Evolutionary conservation across 176 grass and related monocot genomes (phyloP).

Genomic region (Cenchrus americanus): DNA sequence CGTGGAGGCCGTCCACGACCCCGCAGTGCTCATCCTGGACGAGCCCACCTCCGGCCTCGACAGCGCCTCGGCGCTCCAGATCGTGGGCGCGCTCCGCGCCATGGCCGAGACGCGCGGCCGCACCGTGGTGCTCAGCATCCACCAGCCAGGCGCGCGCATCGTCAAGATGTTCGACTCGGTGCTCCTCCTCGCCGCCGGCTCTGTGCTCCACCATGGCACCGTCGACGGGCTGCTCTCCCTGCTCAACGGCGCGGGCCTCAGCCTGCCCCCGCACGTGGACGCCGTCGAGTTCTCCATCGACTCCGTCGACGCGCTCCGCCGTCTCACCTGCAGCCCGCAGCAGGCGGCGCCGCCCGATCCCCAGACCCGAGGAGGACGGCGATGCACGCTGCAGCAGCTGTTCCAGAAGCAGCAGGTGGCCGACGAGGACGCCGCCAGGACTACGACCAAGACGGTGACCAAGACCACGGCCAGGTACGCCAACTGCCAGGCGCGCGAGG

Average conservation of each 20-base stretch:
- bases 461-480: background rate
- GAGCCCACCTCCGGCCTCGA: conserved; percentile 8
- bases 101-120: conserved; percentile 27
- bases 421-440: background rate
- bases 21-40: conserved; percentile 67
- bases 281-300: conserved; percentile 73
- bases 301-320: conserved; percentile 26
- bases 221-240: conserved; percentile 46
- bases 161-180: conserved; percentile 39
- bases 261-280: conserved; percentile 53
- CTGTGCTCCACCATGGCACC: conserved; percentile 62
- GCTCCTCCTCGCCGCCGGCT: conserved; percentile 38
- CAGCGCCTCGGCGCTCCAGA: no score
- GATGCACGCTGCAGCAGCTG: conserved; percentile 38
- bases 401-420: background rate
- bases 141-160: conserved; percentile 40
- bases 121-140: conserved; percentile 36
- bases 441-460: background rate
- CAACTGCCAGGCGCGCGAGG: conserved; percentile 7
- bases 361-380: no score
- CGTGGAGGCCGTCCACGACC: conserved; percentile 42
- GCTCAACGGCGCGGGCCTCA: conserved; percentile 50
- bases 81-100: background rate
- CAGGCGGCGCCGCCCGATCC: background rate
- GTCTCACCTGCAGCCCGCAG: background rate